Base-by-base conservation (phyloP, 2,329 filamentous ascomycete species). In the Chrysoporthe deuterocubensis region DNA sequence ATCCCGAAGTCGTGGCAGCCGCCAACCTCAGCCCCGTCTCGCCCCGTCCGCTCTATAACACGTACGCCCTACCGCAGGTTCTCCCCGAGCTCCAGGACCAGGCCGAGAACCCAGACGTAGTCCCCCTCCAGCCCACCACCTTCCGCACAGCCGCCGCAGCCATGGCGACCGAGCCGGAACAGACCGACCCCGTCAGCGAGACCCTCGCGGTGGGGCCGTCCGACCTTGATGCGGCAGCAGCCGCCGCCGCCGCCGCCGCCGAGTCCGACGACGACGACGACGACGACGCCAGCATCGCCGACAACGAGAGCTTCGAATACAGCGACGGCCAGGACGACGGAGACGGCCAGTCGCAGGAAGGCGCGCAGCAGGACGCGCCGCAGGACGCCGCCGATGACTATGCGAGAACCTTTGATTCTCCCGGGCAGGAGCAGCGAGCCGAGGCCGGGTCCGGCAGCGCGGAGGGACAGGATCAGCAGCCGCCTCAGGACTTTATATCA, bases 21-120 rank as follows among this genome's bases (percentile, higher is more conserved):
- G 84, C 84, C 78, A 80, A 83, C 76, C 78, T 87, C 67, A 85
- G 81, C 60, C 84, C 84, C 14, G 74, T 86, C 62, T 86, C 84
- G 63, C 85, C 84, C 60, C 67, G 67, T 78, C 82, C 67, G 79
- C 83, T 67, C 74, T 69, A 72, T 65, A 63, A 85, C 71, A 80
- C 79, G 60, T 79, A 82, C 66, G 81, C 82, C 37, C 77, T 83
- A 58, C 76, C 82, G 65, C 78, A 82, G 69, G 81, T 86, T 64
- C 62, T 70, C 16, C 84, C 84, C 43, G 77, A 79, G 37, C 82
- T 87, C 67, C 84, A 87, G 74, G 79, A 85, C 69, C 84, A 83
- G 65, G 84, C 83, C 72, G 84, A 86, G 71, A 81, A 78, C 69
- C 78, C 84, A 69, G 81, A 82, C 78, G 80, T 71, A 68, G 71